Conservation (phyloP, 2,329 filamentous ascomycete species). For the Myrmaecium sp. region DNA sequence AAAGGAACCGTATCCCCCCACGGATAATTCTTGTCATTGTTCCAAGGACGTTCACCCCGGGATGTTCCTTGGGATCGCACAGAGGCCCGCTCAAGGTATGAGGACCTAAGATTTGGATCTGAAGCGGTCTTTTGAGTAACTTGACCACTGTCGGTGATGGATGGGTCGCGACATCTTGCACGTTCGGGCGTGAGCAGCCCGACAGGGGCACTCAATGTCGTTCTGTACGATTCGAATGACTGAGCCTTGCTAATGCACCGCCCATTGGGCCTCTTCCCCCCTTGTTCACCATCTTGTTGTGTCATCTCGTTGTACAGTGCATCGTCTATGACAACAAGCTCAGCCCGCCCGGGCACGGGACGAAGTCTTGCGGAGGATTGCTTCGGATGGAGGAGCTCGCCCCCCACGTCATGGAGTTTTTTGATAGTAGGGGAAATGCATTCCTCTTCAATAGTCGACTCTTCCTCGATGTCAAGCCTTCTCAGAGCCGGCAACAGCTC, state of each 20-base stretch:
- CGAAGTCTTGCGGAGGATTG: constrained; percentile 18
- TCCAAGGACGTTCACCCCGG: constrained; percentile 28
- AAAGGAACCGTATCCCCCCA: constrained; percentile 22
- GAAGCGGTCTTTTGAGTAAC: too few relatives aligned
- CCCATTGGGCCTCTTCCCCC: neutral
- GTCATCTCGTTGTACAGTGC: constrained; percentile 16
- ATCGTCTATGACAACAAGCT: constrained; percentile 17
- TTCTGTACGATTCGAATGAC: too few relatives aligned
- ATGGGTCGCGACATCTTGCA: too few relatives aligned
- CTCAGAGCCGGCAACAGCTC: constrained; percentile 27
- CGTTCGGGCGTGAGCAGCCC: too few relatives aligned
- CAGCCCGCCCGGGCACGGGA: constrained; percentile 15
- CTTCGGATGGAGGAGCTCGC: constrained; percentile 8
- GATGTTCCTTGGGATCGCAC: too few relatives aligned
- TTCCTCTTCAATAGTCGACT: constrained; percentile 3
- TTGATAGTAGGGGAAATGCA: constrained; percentile 3
- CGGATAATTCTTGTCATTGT: constrained; percentile 29
- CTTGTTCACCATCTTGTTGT: constrained; percentile 8
- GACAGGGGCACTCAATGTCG: too few relatives aligned
- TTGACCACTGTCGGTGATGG: too few relatives aligned
- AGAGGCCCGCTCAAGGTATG: too few relatives aligned
- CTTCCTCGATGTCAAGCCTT: constrained; percentile 20
- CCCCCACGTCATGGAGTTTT: constrained; percentile 3
- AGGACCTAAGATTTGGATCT: too few relatives aligned
- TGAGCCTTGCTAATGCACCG: too few relatives aligned